These are phyloP conservation scores for Sugiyamaella japonica DNA, from an alignment of 1,139 yeast genomes.

Conservation along the genomic window DNA sequence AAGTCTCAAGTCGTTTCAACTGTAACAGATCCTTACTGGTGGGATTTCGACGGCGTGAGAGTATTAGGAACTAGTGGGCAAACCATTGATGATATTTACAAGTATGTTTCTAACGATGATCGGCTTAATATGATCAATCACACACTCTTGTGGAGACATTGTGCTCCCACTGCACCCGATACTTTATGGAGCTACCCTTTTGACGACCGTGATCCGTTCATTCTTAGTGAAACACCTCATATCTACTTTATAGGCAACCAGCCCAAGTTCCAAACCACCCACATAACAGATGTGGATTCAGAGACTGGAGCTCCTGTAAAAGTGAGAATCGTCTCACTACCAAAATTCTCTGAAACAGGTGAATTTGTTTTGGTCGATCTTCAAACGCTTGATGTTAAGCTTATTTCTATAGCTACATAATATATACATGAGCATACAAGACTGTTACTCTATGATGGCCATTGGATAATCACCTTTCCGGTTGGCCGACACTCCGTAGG, in stretches of 20 bases:
- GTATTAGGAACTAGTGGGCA: constrained; percentile 82
- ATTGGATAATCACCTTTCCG: constrained; percentile 43
- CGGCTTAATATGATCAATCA: constrained; percentile 61
- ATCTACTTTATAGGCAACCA: constrained; percentile 88
- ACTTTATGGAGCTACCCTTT: constrained; percentile 84
- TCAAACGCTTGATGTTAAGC: constrained; percentile 54
- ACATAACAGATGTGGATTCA: constrained; percentile 40
- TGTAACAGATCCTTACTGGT: constrained; percentile 77
- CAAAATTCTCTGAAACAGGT: constrained; percentile 66
- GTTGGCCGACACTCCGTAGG: constrained; percentile 51
- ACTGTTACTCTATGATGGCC: constrained; percentile 15
- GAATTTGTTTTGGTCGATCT: constrained; percentile 67
- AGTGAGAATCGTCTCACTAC: constrained; percentile 65
- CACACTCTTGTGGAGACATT: constrained; percentile 78
- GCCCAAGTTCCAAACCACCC: constrained; percentile 51
- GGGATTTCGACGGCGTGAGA: constrained; percentile 55
- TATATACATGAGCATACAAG: background rate
- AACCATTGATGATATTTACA: constrained; percentile 71
- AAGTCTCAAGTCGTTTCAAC: constrained; percentile 38
- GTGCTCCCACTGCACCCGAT: constrained; percentile 95
- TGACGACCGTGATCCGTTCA: constrained; percentile 77
- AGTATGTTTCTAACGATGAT: constrained; percentile 48
- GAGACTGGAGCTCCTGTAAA: constrained; percentile 23
- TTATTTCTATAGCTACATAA: constrained; percentile 34
- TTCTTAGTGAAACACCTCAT: constrained; percentile 75